These are phyloP conservation scores for Zygoascus sp. DNA, from an alignment of 1,139 yeast species.

Conservation along the genomic window DNA sequence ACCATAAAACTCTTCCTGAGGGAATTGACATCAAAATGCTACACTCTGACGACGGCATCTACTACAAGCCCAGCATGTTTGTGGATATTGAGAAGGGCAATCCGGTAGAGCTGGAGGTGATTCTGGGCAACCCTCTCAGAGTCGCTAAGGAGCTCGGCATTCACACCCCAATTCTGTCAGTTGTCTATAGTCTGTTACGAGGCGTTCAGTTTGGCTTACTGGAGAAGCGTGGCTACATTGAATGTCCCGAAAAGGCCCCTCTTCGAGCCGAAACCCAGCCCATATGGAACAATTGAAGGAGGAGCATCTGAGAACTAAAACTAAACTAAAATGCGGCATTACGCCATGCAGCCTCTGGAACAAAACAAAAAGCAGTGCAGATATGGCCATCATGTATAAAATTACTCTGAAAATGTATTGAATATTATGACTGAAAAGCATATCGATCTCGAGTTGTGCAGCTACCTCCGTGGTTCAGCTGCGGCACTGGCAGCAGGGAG, in stretches of 20 bases:
- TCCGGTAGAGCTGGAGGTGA: constrained; percentile 65
- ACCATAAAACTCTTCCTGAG: constrained; percentile 42
- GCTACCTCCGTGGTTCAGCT: no score
- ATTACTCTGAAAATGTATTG: no score
- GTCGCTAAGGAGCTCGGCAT: constrained; percentile 54
- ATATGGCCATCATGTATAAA: no score
- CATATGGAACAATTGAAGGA: constrained; percentile 6
- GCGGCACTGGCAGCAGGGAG: no score
- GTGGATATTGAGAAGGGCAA: constrained; percentile 67
- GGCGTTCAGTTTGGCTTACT: constrained; percentile 57
- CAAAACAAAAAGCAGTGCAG: no score
- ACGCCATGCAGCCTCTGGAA: not conserved
- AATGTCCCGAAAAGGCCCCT: constrained; percentile 38
- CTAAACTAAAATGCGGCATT: not conserved
- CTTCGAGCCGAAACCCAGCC: constrained; percentile 8
- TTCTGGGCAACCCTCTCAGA: constrained; percentile 65
- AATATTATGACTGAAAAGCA: no score
- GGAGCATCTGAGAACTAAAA: not conserved
- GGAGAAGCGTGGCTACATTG: constrained; percentile 48
- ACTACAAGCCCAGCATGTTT: constrained; percentile 69
- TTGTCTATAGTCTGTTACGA: constrained; percentile 54
- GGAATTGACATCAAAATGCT: constrained; percentile 46
- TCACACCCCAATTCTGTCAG: constrained; percentile 52
- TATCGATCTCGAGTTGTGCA: no score
- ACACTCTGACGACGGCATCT: constrained; percentile 58